Conservation (phyloP, 371 early-diverging fungal species). For the Syncephalastrum contaminatum region DNA sequence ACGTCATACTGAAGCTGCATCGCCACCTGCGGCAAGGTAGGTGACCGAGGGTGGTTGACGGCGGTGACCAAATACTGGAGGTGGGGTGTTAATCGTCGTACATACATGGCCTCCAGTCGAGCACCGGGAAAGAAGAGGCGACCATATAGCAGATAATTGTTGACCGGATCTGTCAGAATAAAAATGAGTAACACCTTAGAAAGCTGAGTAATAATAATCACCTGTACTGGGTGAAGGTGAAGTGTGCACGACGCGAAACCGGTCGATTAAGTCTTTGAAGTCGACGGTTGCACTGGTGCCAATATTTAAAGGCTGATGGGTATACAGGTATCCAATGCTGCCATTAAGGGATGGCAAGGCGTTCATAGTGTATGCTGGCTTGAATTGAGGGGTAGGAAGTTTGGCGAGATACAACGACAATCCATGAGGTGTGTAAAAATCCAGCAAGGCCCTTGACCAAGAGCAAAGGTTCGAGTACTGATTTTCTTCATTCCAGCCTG, state of each 20-base stretch:
- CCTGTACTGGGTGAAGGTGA: conserved; percentile 1
- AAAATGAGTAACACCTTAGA: not conserved
- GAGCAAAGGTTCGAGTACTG: conserved; percentile 77
- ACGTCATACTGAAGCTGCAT: conserved; percentile 73
- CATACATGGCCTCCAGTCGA: conserved; percentile 75
- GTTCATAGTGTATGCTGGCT: conserved; percentile 74
- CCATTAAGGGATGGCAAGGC: conserved; percentile 68
- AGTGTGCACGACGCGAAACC: conserved; percentile 49
- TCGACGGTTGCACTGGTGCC: conserved; percentile 62
- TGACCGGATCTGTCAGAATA: conserved; percentile 2
- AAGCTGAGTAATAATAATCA: not conserved
- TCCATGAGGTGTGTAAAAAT: conserved; percentile 77
- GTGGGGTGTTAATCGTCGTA: conserved; percentile 56
- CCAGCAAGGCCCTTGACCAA: conserved; percentile 70
- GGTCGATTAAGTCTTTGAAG: conserved; percentile 59
- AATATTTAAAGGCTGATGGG: conserved; percentile 67
- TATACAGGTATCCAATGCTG: conserved; percentile 80
- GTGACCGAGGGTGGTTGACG: conserved; percentile 56
- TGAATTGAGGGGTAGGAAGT: conserved; percentile 71
- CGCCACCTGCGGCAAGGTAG: conserved; percentile 60
- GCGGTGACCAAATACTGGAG: conserved; percentile 72
- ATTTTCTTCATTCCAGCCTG: conserved; percentile 77
- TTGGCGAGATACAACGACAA: conserved; percentile 73
- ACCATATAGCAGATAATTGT: conserved; percentile 68
- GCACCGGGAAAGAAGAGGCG: conserved; percentile 79